phyloP scores from a whole-genome alignment of 805 yeast genomes.

The Candida yuanshanica region DNA sequence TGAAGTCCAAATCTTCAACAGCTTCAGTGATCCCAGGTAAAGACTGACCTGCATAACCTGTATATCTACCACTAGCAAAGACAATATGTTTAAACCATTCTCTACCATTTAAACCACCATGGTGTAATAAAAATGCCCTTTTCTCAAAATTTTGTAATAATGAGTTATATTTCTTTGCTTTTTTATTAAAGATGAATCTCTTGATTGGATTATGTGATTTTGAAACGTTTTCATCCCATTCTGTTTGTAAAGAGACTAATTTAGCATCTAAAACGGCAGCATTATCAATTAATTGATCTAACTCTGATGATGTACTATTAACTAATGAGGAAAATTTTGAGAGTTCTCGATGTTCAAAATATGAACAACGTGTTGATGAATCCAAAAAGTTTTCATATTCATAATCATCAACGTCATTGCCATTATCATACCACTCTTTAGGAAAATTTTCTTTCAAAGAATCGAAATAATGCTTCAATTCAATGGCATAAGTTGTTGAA shows the following conservation, averaged over 20 bases:
- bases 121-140: slow-evolving; percentile 27
- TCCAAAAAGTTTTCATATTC: too few relatives aligned
- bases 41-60: slow-evolving; percentile 51
- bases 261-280: slow-evolving; percentile 25
- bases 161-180: slow-evolving; percentile 27
- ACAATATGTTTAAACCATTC: slow-evolving; percentile 51
- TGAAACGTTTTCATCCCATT: slow-evolving; percentile 25
- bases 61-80: slow-evolving; percentile 49
- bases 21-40: slow-evolving; percentile 50
- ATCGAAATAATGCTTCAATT: slow-evolving; percentile 33
- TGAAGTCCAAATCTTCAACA: slow-evolving; percentile 40
- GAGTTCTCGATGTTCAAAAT: slow-evolving; percentile 5
- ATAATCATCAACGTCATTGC: neutral
- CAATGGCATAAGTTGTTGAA: slow-evolving; percentile 33
- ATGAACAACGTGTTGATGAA: neutral
- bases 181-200: slow-evolving; percentile 22
- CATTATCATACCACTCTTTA: slow-evolving; percentile 22
- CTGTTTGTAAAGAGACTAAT: slow-evolving; percentile 14
- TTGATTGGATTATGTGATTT: slow-evolving; percentile 28
- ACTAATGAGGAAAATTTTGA: slow-evolving; percentile 24
- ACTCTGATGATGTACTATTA: slow-evolving; percentile 22
- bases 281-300: slow-evolving; percentile 20
- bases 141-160: slow-evolving; percentile 39
- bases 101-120: slow-evolving; percentile 21
- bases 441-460: slow-evolving; percentile 34